Percentiles rank a stretch among this genome's conserved stretches.
Conservation (phyloP, 805 yeast genomes). For the Dipodascus albidus region DNA sequence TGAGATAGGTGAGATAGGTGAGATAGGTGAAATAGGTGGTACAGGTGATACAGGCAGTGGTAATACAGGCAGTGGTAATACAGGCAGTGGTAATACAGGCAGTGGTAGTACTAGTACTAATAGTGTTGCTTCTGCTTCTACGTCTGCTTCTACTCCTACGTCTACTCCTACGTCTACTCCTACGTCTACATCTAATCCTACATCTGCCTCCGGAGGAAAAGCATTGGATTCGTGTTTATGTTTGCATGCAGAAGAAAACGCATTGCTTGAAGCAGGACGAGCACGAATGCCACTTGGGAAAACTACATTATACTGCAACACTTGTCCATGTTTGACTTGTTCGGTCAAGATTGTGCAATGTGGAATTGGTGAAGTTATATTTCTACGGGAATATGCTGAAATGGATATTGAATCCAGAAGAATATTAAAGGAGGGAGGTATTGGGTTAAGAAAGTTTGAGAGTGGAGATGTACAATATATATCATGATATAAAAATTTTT, state of each 20-base stretch:
- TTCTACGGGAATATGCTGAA: constrained; percentile 79
- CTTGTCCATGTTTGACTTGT: constrained; percentile 94
- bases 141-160: too few species aligned
- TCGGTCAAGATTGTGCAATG: constrained; percentile 89
- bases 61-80: too few species aligned
- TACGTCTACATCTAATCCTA: too few species aligned
- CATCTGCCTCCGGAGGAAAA: constrained; percentile 34
- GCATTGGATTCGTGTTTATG: constrained; percentile 79
- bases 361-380: constrained; percentile 86
- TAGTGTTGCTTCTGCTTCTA: too few species aligned
- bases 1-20: too few species aligned
- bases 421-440: constrained; percentile 24
- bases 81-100: too few species aligned
- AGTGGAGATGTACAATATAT: not conserved
- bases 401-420: constrained; percentile 65
- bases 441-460: not conserved
- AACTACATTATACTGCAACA: constrained; percentile 78
- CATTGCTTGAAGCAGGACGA: constrained; percentile 86
- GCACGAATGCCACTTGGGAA: constrained; percentile 53
- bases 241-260: constrained; percentile 95
- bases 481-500: too few species aligned
- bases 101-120: too few species aligned
- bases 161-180: not conserved
- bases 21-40: too few species aligned
- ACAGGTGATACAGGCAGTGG: too few species aligned